These are phyloP conservation scores for Massarina eburnea DNA, from an alignment of 2,329 filamentous ascomycete species.

Conservation along the genomic window DNA sequence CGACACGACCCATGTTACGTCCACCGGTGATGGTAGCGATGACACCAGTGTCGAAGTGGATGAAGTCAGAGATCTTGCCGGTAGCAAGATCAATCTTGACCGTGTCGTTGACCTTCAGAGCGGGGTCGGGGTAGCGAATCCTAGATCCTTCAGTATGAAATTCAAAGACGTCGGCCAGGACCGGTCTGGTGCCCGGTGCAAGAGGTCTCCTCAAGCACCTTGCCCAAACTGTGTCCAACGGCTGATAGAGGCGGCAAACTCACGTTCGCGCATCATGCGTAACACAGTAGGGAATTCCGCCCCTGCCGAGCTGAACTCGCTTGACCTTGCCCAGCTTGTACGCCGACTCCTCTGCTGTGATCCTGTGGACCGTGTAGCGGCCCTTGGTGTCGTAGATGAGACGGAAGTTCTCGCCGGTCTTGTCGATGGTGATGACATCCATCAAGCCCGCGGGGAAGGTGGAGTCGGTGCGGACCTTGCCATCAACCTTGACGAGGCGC, in stretches of 20 bases:
- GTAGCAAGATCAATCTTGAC: constrained; percentile 98
- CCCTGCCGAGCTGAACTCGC: constrained; percentile 98
- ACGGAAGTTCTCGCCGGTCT: constrained; percentile 99
- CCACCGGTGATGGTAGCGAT: constrained; percentile 99
- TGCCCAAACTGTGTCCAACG: constrained; percentile 72
- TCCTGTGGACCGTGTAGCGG: constrained; percentile 99
- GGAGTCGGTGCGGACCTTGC: constrained; percentile 97
- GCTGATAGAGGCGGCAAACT: constrained; percentile 99
- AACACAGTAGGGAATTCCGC: constrained; percentile 99
- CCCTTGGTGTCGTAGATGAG: constrained; percentile 99
- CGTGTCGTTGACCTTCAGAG: constrained; percentile 99
- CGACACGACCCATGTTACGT: constrained; percentile 99
- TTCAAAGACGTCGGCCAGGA: constrained; percentile 69
- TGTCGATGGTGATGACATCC: constrained; percentile 99
- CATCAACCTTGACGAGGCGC: constrained; percentile 99
- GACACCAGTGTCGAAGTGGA: constrained; percentile 98
- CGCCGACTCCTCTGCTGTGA: constrained; percentile 96
- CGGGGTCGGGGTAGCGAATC: constrained; percentile 98
- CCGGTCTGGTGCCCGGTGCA: constrained; percentile 99
- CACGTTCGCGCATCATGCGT: constrained; percentile 99
- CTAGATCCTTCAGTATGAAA: constrained; percentile 58
- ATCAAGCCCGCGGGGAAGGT: constrained; percentile 99
- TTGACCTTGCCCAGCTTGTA: constrained; percentile 99
- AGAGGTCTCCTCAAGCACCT: constrained; percentile 37
- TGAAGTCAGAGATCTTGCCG: constrained; percentile 97